phyloP scores from a whole-genome alignment of 2,329 filamentous ascomycete species.

The Botryotinia convoluta region DNA sequence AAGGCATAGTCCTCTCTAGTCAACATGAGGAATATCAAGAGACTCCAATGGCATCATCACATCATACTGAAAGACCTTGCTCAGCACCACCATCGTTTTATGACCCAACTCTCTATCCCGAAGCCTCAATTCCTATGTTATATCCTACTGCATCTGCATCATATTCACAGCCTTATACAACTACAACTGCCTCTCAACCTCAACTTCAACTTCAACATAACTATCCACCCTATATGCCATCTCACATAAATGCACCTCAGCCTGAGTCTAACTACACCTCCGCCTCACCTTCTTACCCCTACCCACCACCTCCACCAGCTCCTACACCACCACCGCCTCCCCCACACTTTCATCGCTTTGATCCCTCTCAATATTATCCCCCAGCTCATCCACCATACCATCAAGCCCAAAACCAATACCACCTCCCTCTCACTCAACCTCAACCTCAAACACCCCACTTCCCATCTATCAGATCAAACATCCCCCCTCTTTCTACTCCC shows the following conservation, averaged over 20 bases:
- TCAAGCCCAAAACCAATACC: not conserved
- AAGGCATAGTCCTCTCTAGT: not conserved
- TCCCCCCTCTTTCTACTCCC: not conserved
- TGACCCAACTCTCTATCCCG: not conserved
- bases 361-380: not conserved
- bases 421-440: not conserved
- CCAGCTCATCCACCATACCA: too few species aligned
- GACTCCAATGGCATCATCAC: not conserved
- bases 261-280: not conserved
- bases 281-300: not conserved
- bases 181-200: not conserved
- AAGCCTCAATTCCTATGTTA: not conserved
- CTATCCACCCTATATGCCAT: not conserved
- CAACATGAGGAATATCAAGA: not conserved
- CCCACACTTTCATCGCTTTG: not conserved
- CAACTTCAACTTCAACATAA: not conserved
- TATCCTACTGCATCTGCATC: not conserved
- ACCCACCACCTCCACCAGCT: slow-evolving; percentile 5
- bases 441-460: not conserved
- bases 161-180: not conserved
- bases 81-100: not conserved
- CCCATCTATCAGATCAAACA: not conserved
- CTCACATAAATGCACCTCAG: not conserved
- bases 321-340: slow-evolving; percentile 15
- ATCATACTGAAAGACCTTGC: too few species aligned